phyloP scores from a whole-genome alignment of 2,329 filamentous ascomycete genomes.

The Diaporthe caulivora region DNA sequence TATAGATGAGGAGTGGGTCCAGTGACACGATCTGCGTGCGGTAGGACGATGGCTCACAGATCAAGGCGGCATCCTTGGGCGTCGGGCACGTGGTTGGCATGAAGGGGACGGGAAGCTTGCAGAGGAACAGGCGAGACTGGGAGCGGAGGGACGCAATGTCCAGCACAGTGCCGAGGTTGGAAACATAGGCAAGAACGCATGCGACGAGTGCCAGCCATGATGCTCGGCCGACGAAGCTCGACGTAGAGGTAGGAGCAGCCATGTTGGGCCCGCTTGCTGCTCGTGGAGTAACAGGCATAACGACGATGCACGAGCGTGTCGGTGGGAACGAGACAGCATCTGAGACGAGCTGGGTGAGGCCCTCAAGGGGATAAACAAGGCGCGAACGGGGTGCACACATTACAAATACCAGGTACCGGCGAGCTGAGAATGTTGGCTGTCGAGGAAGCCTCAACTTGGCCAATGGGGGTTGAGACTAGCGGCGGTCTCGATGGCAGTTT shows the following conservation, averaged over 20 bases:
- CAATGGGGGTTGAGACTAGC: not conserved
- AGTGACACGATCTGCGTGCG: conserved; percentile 56
- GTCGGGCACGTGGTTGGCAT: not conserved
- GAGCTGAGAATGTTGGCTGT: not conserved
- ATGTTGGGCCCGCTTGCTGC: not conserved
- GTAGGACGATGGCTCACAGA: conserved; percentile 51
- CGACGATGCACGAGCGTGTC: too few species aligned
- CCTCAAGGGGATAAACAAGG: not conserved
- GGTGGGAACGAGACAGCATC: not conserved
- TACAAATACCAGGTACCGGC: not conserved
- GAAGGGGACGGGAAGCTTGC: conserved; percentile 39
- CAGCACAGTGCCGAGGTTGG: conserved; percentile 15
- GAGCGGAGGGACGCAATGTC: conserved; percentile 43
- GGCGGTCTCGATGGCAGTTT: not conserved
- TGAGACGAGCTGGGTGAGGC: not conserved
- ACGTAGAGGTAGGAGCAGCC: not conserved
- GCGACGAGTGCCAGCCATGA: conserved; percentile 29
- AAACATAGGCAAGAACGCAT: not conserved
- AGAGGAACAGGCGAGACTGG: conserved; percentile 42
- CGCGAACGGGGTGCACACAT: too few species aligned
- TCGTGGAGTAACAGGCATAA: not conserved
- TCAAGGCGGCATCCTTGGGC: conserved; percentile 38
- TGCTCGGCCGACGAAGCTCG: not conserved
- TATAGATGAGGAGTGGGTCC: conserved; percentile 58
- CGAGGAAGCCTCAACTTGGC: not conserved